Evolutionary conservation across 129 eudicot species (phyloP).

Genomic region (Dittrichia graveolens): DNA sequence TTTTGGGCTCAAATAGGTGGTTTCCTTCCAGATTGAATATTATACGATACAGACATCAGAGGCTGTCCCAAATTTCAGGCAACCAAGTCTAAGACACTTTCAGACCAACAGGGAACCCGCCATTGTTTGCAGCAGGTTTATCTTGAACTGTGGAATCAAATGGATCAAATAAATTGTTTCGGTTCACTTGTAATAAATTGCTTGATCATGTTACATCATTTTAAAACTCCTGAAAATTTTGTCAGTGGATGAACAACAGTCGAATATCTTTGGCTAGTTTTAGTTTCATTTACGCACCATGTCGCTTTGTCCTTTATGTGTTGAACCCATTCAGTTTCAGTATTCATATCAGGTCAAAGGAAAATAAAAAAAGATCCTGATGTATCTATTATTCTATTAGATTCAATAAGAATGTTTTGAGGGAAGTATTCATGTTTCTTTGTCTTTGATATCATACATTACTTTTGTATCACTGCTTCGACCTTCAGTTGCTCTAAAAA

Average conservation of each 20-base stretch:
- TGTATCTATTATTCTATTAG: not conserved
- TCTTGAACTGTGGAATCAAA: slow-evolving; percentile 10
- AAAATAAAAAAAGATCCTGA: not conserved
- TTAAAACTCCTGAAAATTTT: too few species aligned
- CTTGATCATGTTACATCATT: not conserved
- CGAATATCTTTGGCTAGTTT: not conserved
- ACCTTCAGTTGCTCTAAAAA: slow-evolving; percentile 16
- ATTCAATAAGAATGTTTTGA: too few species aligned
- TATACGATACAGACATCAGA: not conserved
- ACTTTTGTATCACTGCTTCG: slow-evolving; percentile 14
- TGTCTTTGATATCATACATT: slow-evolving; percentile 16
- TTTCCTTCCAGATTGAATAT: not conserved
- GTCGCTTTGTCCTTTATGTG: not conserved
- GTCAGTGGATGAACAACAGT: not conserved
- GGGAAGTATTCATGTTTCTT: too few species aligned
- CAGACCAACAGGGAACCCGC: not conserved
- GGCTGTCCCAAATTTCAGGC: not conserved
- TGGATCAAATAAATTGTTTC: not conserved
- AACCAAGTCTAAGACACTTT: not conserved
- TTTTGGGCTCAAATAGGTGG: slow-evolving; percentile 14
- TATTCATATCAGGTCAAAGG: not conserved
- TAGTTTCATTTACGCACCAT: not conserved
- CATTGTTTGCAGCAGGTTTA: not conserved
- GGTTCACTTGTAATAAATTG: not conserved
- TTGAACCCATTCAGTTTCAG: not conserved